Evolutionary conservation across 1,284 basidiomycete species (phyloP), one percentile per base, ranked within the genome.

Genomic region (Phellopilus nigrolimitatus): DNA sequence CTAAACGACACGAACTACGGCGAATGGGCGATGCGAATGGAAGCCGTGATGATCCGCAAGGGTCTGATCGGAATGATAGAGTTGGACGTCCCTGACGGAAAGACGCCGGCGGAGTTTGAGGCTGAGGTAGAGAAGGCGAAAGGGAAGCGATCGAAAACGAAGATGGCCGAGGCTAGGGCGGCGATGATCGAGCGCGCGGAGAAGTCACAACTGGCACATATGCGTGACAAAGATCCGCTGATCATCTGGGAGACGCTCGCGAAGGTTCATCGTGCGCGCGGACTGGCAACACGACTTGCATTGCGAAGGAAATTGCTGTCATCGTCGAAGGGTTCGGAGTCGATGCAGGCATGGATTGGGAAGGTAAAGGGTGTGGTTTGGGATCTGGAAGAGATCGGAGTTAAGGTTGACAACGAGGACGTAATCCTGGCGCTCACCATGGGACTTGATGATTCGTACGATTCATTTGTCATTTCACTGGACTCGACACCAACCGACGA

Each of bases 171-270:
- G 25, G 41, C 21, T 8, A 9, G 41, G 2, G 21, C 21, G 5
- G 25, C n/a, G 17, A 24, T 43, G 13, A 30, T 43, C 10, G 6
- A 25, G 13, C 3, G 21, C 12, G 41, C 27, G 17, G 21, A 43
- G 5, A 24, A 43, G 10, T 33, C 28, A 9, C 52, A 54, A 22
- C 40, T 54, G 10, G 19, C 41, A 2, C 40, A 54, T 37, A 40
- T 45, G 25, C 38, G n/a, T n/a, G 24, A 25, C n/a, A 9, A 13
- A 5, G 48, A 54, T 34, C 41, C 48, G 6, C 17, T n/a, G 30
- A 47, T 48, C 22, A 42, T 54, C 27, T 54, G 52, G 52, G 13
- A 15, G 12, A n/a, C 37, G 15, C 48, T 54, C 15, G 12, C 22
- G 22, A 31, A 22, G 1, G 34, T 53, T 13, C 51, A 53, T 27